Conservation (phyloP, 2,329 filamentous ascomycete species). For the Aureobasidium sp. region DNA sequence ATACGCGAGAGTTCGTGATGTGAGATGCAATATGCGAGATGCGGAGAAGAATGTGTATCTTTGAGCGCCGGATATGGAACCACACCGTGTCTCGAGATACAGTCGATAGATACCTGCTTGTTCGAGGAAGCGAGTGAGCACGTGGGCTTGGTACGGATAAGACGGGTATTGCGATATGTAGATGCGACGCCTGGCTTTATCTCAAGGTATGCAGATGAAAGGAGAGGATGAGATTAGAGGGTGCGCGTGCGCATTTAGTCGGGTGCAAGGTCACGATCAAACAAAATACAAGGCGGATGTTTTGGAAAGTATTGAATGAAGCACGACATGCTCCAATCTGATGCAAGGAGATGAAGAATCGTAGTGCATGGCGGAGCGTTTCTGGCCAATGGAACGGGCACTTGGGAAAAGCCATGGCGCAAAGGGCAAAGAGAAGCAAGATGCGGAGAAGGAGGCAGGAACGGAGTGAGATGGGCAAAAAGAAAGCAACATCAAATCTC, state of each 20-base stretch:
- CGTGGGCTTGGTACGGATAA: conserved; percentile 3
- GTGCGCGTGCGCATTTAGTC: background rate
- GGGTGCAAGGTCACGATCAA: background rate
- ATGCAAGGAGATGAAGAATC: background rate
- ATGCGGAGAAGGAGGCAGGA: conserved; percentile 10
- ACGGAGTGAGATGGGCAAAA: background rate
- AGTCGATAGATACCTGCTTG: background rate
- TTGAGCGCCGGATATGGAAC: background rate
- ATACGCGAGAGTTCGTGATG: background rate
- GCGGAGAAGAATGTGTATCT: background rate
- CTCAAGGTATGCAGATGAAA: conserved; percentile 6
- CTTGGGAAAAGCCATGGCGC: background rate
- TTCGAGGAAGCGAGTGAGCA: background rate
- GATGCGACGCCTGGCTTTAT: background rate
- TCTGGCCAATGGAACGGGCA: background rate
- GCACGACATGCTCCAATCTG: background rate
- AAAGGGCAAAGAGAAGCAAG: background rate
- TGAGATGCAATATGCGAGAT: background rate
- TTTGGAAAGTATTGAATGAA: background rate
- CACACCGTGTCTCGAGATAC: background rate
- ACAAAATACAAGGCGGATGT: background rate
- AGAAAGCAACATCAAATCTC: background rate
- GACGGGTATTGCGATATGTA: background rate
- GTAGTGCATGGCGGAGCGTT: background rate
- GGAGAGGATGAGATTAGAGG: background rate